Evolutionary conservation across 163 green algal species (phyloP).

Genomic region (Chlamydomonas reinhardtii): DNA sequence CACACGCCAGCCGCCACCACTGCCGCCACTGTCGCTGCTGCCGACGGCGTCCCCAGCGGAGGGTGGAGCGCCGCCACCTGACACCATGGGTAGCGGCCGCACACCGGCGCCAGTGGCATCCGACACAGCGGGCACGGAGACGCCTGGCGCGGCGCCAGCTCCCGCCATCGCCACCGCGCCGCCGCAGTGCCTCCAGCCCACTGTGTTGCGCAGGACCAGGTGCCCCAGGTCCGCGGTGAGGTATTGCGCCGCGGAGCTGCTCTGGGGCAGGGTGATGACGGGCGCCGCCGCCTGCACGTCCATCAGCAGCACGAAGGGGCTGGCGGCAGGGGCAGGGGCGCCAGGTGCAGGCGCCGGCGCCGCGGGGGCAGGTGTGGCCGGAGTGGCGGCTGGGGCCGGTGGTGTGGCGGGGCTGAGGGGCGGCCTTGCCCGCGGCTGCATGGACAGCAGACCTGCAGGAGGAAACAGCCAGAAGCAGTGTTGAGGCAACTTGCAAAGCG

Average conservation of each 20-base stretch:
- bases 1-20: constrained; percentile 38
- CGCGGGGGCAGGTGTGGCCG: not conserved
- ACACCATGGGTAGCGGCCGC: too few relatives aligned
- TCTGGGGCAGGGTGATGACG: constrained; percentile 81
- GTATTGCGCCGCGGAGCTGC: constrained; percentile 41
- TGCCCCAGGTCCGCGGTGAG: constrained; percentile 83
- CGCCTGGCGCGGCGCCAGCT: not conserved
- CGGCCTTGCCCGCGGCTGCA: constrained; percentile 59
- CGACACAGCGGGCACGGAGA: too few relatives aligned
- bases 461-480: too few relatives aligned
- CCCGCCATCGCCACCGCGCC: not conserved
- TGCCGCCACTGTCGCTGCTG: too few relatives aligned
- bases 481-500: too few relatives aligned
- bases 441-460: constrained; percentile 63
- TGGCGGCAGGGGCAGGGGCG: not conserved
- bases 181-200: constrained; percentile 57
- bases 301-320: constrained; percentile 71
- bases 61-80: too few relatives aligned
- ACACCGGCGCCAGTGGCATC: too few relatives aligned
- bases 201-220: constrained; percentile 68
- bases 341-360: constrained; percentile 3
- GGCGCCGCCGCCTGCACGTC: constrained; percentile 83
- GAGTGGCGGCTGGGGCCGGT: not conserved
- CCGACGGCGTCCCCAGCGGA: not conserved
- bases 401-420: not conserved